A percentile compares a stretch with the other conserved stretches of the same genome.
Conservation (phyloP, 169 alveolate species). For the Toxoplasma gondii region DNA sequence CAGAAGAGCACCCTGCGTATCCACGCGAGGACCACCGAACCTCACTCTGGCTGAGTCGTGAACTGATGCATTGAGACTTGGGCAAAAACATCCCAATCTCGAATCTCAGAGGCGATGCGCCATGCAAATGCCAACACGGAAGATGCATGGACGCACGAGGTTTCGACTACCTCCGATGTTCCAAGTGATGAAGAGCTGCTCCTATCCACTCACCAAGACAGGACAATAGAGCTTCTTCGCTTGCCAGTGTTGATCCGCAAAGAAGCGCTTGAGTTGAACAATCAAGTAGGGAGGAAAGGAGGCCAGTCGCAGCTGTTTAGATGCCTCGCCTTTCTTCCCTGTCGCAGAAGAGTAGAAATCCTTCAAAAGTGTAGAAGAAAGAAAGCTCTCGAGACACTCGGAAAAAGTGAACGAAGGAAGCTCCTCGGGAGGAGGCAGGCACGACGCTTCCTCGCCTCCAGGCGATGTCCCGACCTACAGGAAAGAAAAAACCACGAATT, state of each 20-base stretch:
- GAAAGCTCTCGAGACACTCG: slow-evolving; percentile 42
- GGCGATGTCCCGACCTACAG: background rate
- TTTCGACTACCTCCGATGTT: background rate
- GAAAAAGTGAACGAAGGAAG: slow-evolving; percentile 51
- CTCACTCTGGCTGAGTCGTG: too few species aligned
- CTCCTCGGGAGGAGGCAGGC: slow-evolving; percentile 39
- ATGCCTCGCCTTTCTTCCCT: slow-evolving; percentile 51
- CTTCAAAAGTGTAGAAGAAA: slow-evolving; percentile 37
- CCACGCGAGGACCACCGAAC: too few species aligned
- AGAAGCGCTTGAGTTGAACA: slow-evolving; percentile 79
- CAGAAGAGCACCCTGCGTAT: too few species aligned
- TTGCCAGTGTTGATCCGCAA: slow-evolving; percentile 73
- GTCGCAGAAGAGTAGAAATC: slow-evolving; percentile 64
- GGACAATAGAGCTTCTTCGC: slow-evolving; percentile 76
- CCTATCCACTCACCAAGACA: slow-evolving; percentile 67
- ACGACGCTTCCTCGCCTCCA: slow-evolving; percentile 30
- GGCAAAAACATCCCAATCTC: too few species aligned
- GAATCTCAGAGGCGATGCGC: too few species aligned
- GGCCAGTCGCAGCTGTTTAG: slow-evolving; percentile 69
- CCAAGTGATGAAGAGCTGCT: background rate
- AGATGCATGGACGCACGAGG: background rate
- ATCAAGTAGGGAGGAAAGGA: slow-evolving; percentile 76
- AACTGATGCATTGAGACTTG: too few species aligned
- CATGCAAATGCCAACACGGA: too few species aligned
- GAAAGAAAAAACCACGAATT: background rate